Evolutionary conservation across 495 filamentous ascomycete species (phyloP).

Genomic region (Cercophora scortea): DNA sequence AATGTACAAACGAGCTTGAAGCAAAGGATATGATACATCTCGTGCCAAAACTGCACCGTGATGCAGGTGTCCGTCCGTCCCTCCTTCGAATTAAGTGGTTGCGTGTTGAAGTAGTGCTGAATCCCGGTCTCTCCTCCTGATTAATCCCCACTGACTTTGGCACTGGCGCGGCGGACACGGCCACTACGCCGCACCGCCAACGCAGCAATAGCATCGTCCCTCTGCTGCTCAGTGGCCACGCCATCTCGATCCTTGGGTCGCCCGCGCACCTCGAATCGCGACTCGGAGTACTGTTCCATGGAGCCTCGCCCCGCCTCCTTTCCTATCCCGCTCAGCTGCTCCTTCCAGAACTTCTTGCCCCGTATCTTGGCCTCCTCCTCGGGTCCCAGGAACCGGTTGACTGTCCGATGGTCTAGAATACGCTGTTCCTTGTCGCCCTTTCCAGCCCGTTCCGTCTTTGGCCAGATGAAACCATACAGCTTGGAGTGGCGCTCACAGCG

Average conservation of each 20-base stretch:
- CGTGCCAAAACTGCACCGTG: too few relatives aligned
- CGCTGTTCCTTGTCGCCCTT: conserved; percentile 67
- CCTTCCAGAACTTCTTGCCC: conserved; percentile 28
- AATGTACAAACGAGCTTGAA: too few relatives aligned
- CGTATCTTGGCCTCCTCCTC: conserved; percentile 57
- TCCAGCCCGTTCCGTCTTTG: conserved; percentile 77
- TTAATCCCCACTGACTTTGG: conserved; percentile 11
- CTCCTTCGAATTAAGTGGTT: too few relatives aligned
- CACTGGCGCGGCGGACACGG: conserved; percentile 19
- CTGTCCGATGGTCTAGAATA: conserved; percentile 61
- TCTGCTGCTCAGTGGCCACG: not conserved
- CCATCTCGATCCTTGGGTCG: not conserved
- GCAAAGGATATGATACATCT: too few relatives aligned
- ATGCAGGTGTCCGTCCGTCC: too few relatives aligned
- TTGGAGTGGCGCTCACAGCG: conserved; percentile 94
- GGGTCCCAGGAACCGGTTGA: conserved; percentile 61
- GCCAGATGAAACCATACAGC: conserved; percentile 91
- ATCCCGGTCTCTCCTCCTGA: not conserved
- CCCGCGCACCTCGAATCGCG: not conserved
- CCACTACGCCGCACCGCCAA: conserved; percentile 20
- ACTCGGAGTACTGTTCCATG: not conserved
- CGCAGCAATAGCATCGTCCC: conserved; percentile 2
- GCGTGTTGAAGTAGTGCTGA: not conserved
- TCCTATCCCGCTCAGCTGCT: conserved; percentile 1
- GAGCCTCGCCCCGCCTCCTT: not conserved